These are phyloP conservation scores for Fusarium dlaminii DNA, from an alignment of 2,329 filamentous ascomycete genomes.

Conservation along the genomic window DNA sequence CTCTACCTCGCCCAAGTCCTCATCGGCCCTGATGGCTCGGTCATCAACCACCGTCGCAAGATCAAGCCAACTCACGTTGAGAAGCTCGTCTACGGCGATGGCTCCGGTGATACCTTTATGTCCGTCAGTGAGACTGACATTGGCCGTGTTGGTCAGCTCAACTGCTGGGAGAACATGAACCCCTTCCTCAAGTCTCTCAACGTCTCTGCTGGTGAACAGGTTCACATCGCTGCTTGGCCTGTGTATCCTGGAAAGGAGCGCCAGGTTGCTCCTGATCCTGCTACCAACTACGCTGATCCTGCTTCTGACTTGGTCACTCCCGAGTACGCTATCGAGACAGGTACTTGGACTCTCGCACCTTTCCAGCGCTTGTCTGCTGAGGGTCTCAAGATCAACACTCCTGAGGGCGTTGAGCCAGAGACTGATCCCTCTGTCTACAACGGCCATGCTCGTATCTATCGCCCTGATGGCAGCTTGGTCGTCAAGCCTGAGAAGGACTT, in stretches of 20 bases:
- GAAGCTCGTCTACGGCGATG: constrained; percentile 63
- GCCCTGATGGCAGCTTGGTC: constrained; percentile 38
- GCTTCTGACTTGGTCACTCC: constrained; percentile 42
- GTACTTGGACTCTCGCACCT: constrained; percentile 40
- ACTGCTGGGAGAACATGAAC: constrained; percentile 64
- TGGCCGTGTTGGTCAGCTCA: constrained; percentile 62
- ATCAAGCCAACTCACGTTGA: constrained; percentile 62
- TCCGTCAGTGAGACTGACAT: constrained; percentile 59
- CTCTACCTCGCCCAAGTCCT: constrained; percentile 62
- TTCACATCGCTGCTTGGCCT: constrained; percentile 46
- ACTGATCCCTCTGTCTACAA: constrained; percentile 38
- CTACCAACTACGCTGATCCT: constrained; percentile 40
- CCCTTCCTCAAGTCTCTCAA: constrained; percentile 43
- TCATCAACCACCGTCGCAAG: constrained; percentile 59
- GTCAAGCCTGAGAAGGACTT: constrained; percentile 42
- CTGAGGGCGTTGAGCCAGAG: constrained; percentile 40
- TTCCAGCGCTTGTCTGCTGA: constrained; percentile 40
- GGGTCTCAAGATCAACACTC: constrained; percentile 38
- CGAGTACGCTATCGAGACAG: constrained; percentile 40
- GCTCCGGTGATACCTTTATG: constrained; percentile 62
- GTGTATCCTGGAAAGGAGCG: constrained; percentile 38
- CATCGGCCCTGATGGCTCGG: constrained; percentile 58
- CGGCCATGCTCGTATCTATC: constrained; percentile 40
- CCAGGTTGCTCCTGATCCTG: constrained; percentile 37
- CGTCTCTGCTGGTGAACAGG: constrained; percentile 42